Conservation (phyloP, 2,329 filamentous ascomycete species). For the Penicillium sp. region DNA sequence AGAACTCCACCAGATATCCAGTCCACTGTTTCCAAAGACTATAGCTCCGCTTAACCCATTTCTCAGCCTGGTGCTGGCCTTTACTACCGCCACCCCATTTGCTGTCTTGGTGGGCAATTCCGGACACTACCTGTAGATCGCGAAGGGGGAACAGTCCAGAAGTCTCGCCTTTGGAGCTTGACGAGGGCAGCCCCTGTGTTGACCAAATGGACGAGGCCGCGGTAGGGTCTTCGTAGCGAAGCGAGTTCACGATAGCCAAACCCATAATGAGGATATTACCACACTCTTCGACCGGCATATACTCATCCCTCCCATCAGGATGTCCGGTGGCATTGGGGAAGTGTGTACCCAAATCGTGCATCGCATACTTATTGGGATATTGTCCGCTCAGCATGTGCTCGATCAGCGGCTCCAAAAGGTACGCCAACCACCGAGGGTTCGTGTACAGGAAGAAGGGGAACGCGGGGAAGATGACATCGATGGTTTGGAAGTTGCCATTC, state of each 20-base stretch:
- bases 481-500: conserved; percentile 75
- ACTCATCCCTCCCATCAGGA: conserved; percentile 46
- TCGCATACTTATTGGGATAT: conserved; percentile 61
- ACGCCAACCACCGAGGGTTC: conserved; percentile 70
- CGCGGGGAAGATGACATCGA: conserved; percentile 78
- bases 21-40: conserved; percentile 69
- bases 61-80: conserved; percentile 50
- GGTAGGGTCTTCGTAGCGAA: conserved; percentile 54
- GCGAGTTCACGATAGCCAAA: conserved; percentile 64
- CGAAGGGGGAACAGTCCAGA: conserved; percentile 42
- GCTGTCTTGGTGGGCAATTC: conserved; percentile 52
- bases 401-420: conserved; percentile 67
- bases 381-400: conserved; percentile 75
- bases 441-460: conserved; percentile 83
- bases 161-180: conserved; percentile 17
- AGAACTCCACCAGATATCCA: conserved; percentile 64
- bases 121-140: conserved; percentile 42
- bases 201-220: conserved; percentile 54
- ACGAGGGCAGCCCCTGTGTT: conserved; percentile 27
- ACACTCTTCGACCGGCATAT: conserved; percentile 53
- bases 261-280: conserved; percentile 75
- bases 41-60: conserved; percentile 63
- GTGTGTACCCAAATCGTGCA: conserved; percentile 47
- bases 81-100: conserved; percentile 50
- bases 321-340: conserved; percentile 51